Evolutionary conservation across 441 rosid species (phyloP).

Genomic region (Erodium chrysanthum): DNA sequence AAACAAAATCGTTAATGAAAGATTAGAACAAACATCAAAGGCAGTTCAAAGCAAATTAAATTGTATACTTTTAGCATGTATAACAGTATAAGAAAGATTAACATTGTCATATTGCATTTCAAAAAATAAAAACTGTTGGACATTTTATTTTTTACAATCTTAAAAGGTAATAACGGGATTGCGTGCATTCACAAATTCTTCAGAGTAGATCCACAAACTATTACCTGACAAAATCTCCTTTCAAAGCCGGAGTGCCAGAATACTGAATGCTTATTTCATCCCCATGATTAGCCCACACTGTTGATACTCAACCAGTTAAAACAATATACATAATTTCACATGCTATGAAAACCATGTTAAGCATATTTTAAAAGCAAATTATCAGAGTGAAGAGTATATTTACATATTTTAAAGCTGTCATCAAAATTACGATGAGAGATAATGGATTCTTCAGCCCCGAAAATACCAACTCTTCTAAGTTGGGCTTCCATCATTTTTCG

Average conservation of each 20-base stretch:
- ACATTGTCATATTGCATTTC: neutral
- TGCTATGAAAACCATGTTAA: constrained; percentile 9
- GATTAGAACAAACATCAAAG: neutral
- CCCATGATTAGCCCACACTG: constrained; percentile 99
- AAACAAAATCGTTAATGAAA: constrained; percentile 2
- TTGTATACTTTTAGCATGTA: neutral
- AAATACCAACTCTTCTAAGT: constrained; percentile 80
- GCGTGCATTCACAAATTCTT: neutral
- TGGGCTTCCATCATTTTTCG: constrained; percentile 81
- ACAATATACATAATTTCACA: constrained; percentile 7
- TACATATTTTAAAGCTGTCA: constrained; percentile 75
- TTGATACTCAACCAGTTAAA: constrained; percentile 17
- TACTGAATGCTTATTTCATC: constrained; percentile 95
- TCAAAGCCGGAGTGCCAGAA: constrained; percentile 94
- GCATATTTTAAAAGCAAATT: constrained; percentile 15
- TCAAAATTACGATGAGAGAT: constrained; percentile 70
- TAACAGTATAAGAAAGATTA: neutral
- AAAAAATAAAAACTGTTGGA: neutral
- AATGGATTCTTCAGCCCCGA: constrained; percentile 86
- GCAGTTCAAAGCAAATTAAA: neutral
- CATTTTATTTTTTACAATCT: neutral
- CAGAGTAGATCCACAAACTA: constrained; percentile 9
- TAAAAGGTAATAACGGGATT: neutral
- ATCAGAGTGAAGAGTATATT: constrained; percentile 24
- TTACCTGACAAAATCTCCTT: constrained; percentile 97